Percentiles rank a stretch among this genome's conserved stretches.
phyloP scores from a whole-genome alignment of 345 rosid genomes.

The Atalantia buxifolia region DNA sequence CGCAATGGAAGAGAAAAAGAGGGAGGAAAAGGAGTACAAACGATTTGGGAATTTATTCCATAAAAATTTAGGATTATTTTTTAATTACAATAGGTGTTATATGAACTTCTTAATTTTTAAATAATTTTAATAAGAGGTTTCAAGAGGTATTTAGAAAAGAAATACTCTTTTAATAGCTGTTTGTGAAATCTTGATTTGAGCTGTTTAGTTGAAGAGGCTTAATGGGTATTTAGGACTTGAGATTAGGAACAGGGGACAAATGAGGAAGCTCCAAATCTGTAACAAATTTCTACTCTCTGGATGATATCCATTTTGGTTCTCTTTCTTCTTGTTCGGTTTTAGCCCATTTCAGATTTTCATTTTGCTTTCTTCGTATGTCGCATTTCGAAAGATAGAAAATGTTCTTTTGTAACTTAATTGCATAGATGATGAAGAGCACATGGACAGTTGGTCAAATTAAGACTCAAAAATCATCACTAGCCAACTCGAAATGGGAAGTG shows the following conservation, averaged over 20 bases:
- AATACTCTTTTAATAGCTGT: neutral
- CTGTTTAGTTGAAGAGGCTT: neutral
- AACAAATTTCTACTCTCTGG: neutral
- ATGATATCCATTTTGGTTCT: neutral
- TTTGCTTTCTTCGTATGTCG: no score
- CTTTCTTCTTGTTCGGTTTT: neutral
- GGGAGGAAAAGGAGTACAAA: no score
- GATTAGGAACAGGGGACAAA: neutral
- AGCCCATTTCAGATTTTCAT: neutral
- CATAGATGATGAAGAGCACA: neutral
- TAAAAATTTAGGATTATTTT: no score
- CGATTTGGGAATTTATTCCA: no score
- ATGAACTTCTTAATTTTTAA: no score
- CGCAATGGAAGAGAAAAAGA: no score
- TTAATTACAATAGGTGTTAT: no score
- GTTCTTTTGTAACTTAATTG: neutral
- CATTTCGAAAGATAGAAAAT: neutral
- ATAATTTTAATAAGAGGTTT: no score
- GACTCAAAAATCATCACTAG: no score
- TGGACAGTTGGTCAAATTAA: no score
- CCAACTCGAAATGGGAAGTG: no score
- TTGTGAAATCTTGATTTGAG: neutral
- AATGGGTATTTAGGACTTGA: neutral
- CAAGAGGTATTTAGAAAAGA: no score
- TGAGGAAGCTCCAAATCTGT: neutral